Evolutionary conservation across 768 basidiomycete genomes (phyloP).

Genomic region (Kwoniella sp.): DNA sequence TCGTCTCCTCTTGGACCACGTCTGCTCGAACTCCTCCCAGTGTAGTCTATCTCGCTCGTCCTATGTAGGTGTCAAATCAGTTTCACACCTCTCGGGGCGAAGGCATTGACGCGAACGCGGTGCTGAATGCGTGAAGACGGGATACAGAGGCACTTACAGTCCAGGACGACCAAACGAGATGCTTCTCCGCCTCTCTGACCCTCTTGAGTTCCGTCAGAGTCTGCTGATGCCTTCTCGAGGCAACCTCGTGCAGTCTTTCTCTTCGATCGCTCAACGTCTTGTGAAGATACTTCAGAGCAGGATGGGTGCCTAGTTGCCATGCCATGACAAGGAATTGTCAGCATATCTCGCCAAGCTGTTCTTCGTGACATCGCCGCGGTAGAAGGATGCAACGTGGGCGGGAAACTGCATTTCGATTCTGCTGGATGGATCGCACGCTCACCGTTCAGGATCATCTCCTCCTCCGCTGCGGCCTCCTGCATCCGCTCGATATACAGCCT

Average conservation of each 20-base stretch:
- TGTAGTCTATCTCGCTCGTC: conserved; percentile 76
- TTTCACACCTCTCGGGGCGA: background rate
- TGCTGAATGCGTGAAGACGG: background rate
- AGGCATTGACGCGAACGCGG: background rate
- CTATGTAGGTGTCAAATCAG: conserved; percentile 57
- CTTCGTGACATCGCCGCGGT: too few relatives aligned
- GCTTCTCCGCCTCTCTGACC: conserved; percentile 70
- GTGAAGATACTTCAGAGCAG: conserved; percentile 80
- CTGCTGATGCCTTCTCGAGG: conserved; percentile 70
- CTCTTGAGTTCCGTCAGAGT: conserved; percentile 68
- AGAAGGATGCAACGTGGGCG: background rate
- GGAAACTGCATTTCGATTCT: background rate
- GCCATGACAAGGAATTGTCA: background rate
- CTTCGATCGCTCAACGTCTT: conserved; percentile 74
- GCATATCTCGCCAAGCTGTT: background rate
- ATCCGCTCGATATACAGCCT: conserved; percentile 90
- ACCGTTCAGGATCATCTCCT: conserved; percentile 77
- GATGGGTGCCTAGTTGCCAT: conserved; percentile 76
- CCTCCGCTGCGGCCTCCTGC: conserved; percentile 86
- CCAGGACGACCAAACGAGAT: conserved; percentile 88
- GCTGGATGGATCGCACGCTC: conserved; percentile 38
- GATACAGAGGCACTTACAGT: conserved; percentile 62
- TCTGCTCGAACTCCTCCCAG: conserved; percentile 84
- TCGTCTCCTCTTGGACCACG: conserved; percentile 78
- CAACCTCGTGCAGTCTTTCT: conserved; percentile 78